phyloP scores from a whole-genome alignment of 495 filamentous ascomycete genomes.

The Entonaema liquescens region DNA sequence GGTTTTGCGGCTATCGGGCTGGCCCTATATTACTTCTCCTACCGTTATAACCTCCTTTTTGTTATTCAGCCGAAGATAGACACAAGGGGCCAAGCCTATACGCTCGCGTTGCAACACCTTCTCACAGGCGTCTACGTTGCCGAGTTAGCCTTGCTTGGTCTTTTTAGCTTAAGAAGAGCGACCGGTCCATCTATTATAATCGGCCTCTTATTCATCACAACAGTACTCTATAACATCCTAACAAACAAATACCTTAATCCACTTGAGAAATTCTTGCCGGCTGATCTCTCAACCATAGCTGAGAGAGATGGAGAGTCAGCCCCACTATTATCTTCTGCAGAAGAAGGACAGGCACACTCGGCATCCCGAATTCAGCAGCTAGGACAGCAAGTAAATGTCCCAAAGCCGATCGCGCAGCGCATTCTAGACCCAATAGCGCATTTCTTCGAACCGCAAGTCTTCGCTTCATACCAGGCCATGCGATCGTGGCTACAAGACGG shows the following conservation, averaged over 20 bases:
- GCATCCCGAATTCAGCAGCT: slow-evolving; percentile 20
- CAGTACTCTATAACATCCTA: slow-evolving; percentile 75
- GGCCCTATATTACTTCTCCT: slow-evolving; percentile 81
- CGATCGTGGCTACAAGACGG: slow-evolving; percentile 40
- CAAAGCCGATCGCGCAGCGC: slow-evolving; percentile 36
- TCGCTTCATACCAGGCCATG: slow-evolving; percentile 39
- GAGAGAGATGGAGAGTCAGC: slow-evolving; percentile 64
- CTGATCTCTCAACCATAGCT: slow-evolving; percentile 57
- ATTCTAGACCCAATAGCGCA: slow-evolving; percentile 32
- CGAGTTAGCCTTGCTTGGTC: slow-evolving; percentile 80
- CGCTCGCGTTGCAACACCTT: slow-evolving; percentile 80
- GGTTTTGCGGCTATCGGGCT: slow-evolving; percentile 81
- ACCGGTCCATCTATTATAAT: slow-evolving; percentile 78
- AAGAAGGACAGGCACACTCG: slow-evolving; percentile 42
- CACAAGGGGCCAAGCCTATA: slow-evolving; percentile 83
- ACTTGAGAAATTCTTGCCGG: slow-evolving; percentile 35
- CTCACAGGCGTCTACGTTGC: slow-evolving; percentile 83
- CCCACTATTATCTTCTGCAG: slow-evolving; percentile 46
- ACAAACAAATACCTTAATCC: slow-evolving; percentile 42
- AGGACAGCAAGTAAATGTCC: slow-evolving; percentile 28
- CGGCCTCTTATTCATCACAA: slow-evolving; percentile 75
- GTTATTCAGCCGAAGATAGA: slow-evolving; percentile 80
- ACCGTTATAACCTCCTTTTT: slow-evolving; percentile 87
- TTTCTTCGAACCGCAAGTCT: slow-evolving; percentile 41
- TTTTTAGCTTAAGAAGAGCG: slow-evolving; percentile 75